Percentiles rank a stretch among this genome's conserved stretches.
Conservation (phyloP, 2,329 filamentous ascomycete species). For the Diaporthe eres region DNA sequence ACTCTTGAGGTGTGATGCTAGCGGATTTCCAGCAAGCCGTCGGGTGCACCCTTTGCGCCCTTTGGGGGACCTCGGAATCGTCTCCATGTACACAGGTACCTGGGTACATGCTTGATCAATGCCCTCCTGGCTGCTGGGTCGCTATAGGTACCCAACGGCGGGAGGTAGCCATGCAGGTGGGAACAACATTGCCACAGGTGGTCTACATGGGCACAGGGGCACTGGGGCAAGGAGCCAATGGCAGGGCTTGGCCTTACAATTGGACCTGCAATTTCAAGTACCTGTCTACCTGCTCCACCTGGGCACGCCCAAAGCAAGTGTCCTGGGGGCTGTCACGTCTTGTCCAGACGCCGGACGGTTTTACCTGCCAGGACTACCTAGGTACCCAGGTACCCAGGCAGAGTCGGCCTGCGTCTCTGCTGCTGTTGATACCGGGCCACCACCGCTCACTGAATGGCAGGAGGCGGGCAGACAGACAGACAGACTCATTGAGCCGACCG, state of each 20-base stretch:
- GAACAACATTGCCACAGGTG: conserved; percentile 29
- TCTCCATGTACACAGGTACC: neutral
- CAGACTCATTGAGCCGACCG: conserved; percentile 5
- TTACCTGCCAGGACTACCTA: conserved; percentile 25
- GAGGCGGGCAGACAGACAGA: conserved; percentile 3
- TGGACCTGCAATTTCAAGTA: conserved; percentile 35
- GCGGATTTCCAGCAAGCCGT: conserved; percentile 19
- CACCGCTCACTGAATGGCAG: conserved; percentile 1
- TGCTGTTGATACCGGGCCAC: neutral
- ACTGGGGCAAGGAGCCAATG: conserved; percentile 21
- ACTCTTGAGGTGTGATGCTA: conserved; percentile 2
- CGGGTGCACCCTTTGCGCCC: conserved; percentile 18
- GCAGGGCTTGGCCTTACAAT: conserved; percentile 23
- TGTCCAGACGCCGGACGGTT: conserved; percentile 32
- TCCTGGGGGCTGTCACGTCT: conserved; percentile 25
- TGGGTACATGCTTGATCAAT: conserved; percentile 25
- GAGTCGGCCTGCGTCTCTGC: neutral
- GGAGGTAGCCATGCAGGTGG: conserved; percentile 26
- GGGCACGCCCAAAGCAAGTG: conserved; percentile 24
- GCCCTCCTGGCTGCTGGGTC: conserved; percentile 18
- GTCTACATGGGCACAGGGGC: conserved; percentile 25
- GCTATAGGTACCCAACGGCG: conserved; percentile 28
- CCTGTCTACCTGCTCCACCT: conserved; percentile 25
- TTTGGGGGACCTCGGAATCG: conserved; percentile 16
- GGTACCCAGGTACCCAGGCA: conserved; percentile 1